phyloP scores from a whole-genome alignment of 139 green algal species.

The Eudorina sp. region DNA sequence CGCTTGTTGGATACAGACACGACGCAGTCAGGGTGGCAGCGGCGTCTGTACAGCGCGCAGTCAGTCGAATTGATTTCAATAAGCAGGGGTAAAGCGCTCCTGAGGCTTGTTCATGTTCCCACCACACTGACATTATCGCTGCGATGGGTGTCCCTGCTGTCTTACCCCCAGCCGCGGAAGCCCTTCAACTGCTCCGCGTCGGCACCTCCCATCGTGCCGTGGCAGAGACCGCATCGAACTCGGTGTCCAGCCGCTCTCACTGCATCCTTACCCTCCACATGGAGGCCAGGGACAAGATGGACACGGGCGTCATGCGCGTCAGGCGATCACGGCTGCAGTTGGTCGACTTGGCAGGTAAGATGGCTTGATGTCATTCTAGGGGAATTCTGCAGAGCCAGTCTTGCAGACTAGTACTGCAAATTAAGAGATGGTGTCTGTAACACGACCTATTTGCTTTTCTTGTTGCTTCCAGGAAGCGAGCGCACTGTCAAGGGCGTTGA shows the following conservation, averaged over 20 bases:
- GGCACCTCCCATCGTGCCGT: slow-evolving; percentile 80
- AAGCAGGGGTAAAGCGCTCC: no score
- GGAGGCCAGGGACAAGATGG: slow-evolving; percentile 33
- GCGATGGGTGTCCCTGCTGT: not conserved
- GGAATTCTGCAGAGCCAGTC: no score
- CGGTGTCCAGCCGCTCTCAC: slow-evolving; percentile 89
- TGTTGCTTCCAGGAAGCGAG: slow-evolving; percentile 28
- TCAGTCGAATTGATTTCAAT: no score
- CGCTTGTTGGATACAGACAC: no score
- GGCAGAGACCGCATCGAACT: slow-evolving; percentile 90
- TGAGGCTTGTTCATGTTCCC: no score
- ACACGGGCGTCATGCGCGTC: slow-evolving; percentile 69
- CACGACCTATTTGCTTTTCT: no score
- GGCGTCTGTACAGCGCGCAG: no score
- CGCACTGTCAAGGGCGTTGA: slow-evolving; percentile 53
- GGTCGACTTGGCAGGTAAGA: slow-evolving; percentile 92
- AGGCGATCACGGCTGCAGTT: slow-evolving; percentile 88
- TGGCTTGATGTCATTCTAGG: not conserved
- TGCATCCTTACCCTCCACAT: slow-evolving; percentile 85
- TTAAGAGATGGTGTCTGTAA: no score
- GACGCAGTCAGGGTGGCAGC: no score
- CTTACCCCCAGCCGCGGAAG: slow-evolving; percentile 78
- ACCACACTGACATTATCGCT: no score
- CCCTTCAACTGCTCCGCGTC: slow-evolving; percentile 74
- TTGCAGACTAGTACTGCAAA: no score